Percentiles rank a stretch among this genome's conserved stretches.
These are phyloP conservation scores for Aureobasidium sp. DNA, from an alignment of 2,329 filamentous ascomycete genomes.

Conservation along the genomic window DNA sequence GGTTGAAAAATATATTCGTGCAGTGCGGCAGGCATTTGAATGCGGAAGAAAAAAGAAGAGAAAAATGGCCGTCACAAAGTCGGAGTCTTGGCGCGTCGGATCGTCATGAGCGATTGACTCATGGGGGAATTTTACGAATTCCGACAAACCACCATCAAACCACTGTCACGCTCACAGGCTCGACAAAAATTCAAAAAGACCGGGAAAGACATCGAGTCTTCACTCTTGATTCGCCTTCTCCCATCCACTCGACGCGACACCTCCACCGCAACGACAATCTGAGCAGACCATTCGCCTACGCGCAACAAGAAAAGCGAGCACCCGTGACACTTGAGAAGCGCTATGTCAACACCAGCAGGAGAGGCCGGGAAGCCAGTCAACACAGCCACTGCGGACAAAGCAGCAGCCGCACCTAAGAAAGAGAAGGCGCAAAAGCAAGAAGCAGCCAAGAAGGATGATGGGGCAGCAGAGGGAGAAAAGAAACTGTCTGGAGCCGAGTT, in stretches of 20 bases:
- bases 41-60: not conserved
- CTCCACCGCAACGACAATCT: not conserved
- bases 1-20: too few relatives aligned
- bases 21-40: not conserved
- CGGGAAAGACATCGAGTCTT: too few relatives aligned
- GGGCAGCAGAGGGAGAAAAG: slow-evolving; percentile 19
- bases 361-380: not conserved
- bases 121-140: slow-evolving; percentile 6
- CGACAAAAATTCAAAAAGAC: too few relatives aligned
- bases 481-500: slow-evolving; percentile 70
- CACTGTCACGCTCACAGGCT: not conserved
- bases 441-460: slow-evolving; percentile 15
- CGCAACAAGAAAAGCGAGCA: not conserved
- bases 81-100: not conserved
- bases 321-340: not conserved
- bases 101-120: slow-evolving; percentile 2
- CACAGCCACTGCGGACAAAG: slow-evolving; percentile 39
- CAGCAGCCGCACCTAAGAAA: slow-evolving; percentile 33
- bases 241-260: not conserved
- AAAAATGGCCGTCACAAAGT: not conserved
- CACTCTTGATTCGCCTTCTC: too few relatives aligned
- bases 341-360: slow-evolving; percentile 1
- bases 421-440: slow-evolving; percentile 16
- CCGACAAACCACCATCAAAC: not conserved
- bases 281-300: not conserved